Evolutionary conservation across 1,139 yeast genomes (phyloP).

Genomic region (Scheffersomyces quercinus): DNA sequence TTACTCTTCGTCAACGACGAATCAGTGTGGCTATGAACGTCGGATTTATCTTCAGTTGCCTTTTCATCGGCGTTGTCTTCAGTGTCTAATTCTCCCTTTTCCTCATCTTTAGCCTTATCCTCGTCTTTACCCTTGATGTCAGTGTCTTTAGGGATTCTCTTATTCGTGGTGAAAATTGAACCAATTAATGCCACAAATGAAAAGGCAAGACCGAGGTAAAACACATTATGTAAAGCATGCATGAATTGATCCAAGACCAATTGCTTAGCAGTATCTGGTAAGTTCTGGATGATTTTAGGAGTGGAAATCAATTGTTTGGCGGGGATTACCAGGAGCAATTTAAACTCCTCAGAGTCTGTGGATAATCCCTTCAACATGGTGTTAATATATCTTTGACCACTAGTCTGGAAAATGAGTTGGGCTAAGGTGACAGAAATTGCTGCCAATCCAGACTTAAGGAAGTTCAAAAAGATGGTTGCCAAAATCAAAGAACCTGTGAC

Average conservation of each 20-base stretch:
- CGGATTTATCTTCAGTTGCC: not conserved
- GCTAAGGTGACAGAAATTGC: constrained; percentile 46
- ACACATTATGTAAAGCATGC: constrained; percentile 39
- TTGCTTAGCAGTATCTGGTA: constrained; percentile 19
- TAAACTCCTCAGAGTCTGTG: constrained; percentile 15
- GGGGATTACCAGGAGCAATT: constrained; percentile 17
- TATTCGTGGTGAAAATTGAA: constrained; percentile 36
- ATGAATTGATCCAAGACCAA: constrained; percentile 31
- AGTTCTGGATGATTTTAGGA: constrained; percentile 17
- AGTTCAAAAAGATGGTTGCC: constrained; percentile 47
- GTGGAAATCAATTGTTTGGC: constrained; percentile 18
- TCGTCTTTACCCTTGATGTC: not conserved
- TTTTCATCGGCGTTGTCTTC: not conserved
- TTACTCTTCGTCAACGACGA: too few species aligned
- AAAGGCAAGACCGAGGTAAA: constrained; percentile 38
- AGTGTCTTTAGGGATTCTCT: constrained; percentile 31
- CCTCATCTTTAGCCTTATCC: not conserved
- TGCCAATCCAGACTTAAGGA: constrained; percentile 48
- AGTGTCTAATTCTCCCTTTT: not conserved
- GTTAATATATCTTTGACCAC: constrained; percentile 4
- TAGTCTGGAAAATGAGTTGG: constrained; percentile 4
- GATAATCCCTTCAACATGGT: constrained; percentile 18
- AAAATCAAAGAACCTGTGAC: constrained; percentile 48
- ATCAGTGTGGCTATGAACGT: too few species aligned
- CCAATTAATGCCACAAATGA: constrained; percentile 30